Evolutionary conservation across 2,329 filamentous ascomycete species (phyloP), one percentile per base, ranked within the genome.

Genomic region (Sporothrix brunneoviolacea): DNA sequence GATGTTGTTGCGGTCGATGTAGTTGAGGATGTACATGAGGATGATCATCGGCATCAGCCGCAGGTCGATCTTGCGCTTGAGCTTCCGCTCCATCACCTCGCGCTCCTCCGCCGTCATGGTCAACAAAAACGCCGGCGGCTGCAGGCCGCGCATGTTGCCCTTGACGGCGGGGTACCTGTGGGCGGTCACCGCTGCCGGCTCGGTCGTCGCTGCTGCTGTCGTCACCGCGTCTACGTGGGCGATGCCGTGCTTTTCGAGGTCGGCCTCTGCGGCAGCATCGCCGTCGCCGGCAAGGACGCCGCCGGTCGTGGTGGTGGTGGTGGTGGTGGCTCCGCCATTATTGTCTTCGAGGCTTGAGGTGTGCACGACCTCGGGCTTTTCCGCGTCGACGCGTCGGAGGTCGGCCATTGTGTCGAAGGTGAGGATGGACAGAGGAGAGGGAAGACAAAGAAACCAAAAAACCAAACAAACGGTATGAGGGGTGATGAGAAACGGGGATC

Each of bases 1-100:
- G 45, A 69, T 68, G 56, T 68, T 70, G 57, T 68, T 69, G 19
- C 62, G 54, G 51, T 79, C 76, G 40, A 83, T 65, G 62, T 80
- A 83, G 58, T 82, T 83, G 63, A 83, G 64, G 55, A 83, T 80
- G 56, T 83, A 83, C 73, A 83, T 80, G 52, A 82, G 58, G 52
- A 83, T 74, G 16, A 83, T 68, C 64, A 77, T 76, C 1, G 80
- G 80, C 59, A 85, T 66, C 24, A 84, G 61, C 41, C 79, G 68
- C 12, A 75, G 54, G 59, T 84, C 82, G 51, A 84, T 77, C 64
- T 83, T 84, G 51, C 74, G 70, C 52, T 73, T 67, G 54, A 85
- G 64, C 44, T 70, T 74, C 52, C 67, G 71, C 62, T 88, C 83
- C 1, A 79, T 68, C 9, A 8, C 42, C 16, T 37, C 32, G 18